Base-by-base conservation (phyloP, 495 filamentous ascomycete species). In the Lophiostoma macrostomum region DNA sequence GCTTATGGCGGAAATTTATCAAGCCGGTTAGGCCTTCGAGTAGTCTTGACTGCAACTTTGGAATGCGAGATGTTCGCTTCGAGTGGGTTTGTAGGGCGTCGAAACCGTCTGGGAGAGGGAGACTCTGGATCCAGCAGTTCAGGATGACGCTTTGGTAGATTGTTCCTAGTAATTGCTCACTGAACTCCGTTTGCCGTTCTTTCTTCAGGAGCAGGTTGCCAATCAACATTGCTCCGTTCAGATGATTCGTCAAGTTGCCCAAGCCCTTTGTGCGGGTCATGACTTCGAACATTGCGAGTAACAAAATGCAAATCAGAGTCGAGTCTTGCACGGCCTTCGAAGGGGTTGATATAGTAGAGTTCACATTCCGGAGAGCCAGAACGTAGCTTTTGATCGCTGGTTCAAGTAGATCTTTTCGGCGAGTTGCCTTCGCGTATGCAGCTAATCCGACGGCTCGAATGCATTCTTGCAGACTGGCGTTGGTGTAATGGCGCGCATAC, bases 361-460 rank as follows among this genome's bases (percentile, higher is more conserved):
- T 53, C 32, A 59, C 30, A 7, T 31, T 19, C n/a, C 49, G 56
- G 14, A 59, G 48, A 7, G 56, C 56, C n/a, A 18, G 5, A 13
- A 42, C 13, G 23, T 59, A 59, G 25, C 32, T 48, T 19, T 53
- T 47, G 1, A 13, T 45, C 11, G 56, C 41, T 2, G 39, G 11
- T 0, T 35, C 4, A 5, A 53, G 8, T 6, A 59, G 16, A 19
- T 47, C 56, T 8, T 10, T 13, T 12, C 16, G 42, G 10, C 25
- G 20, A 8, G 18, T 53, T 1, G 28, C n/a, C 30, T 36, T 39
- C 10, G 48, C 29, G 38, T 40, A 53, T 12, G 49, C 56, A 5
- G 56, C 56, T 19, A 53, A 29, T 12, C 49, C 56, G n/a, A 60
- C 56, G 11, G 56, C 56, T 27, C 42, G 32, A 13, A 53, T 41